phyloP scores from a whole-genome alignment of 2,329 filamentous ascomycete genomes.

The Sporothrix schenckii region DNA sequence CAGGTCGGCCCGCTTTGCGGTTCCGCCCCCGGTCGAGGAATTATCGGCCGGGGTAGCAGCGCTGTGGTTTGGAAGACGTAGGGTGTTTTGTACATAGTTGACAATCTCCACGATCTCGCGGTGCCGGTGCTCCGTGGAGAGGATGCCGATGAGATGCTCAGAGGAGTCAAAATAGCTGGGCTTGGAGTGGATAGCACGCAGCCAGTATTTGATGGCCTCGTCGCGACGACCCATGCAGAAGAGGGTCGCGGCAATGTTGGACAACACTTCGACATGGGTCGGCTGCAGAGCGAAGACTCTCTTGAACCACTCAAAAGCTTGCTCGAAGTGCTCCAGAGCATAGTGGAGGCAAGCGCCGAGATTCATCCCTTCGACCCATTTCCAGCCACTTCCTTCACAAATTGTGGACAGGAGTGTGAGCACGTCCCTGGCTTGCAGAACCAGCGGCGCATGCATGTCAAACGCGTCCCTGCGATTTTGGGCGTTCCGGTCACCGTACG shows the following conservation, averaged over 20 bases:
- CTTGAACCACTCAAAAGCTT: slow-evolving; percentile 74
- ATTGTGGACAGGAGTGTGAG: slow-evolving; percentile 72
- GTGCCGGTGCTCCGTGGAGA: slow-evolving; percentile 79
- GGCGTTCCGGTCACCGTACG: slow-evolving; percentile 32
- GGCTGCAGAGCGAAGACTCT: slow-evolving; percentile 61
- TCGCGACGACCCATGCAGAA: slow-evolving; percentile 79
- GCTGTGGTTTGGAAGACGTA: slow-evolving; percentile 52
- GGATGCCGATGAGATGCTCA: slow-evolving; percentile 85
- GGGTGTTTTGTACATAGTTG: slow-evolving; percentile 74
- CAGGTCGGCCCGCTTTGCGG: not conserved
- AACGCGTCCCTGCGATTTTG: slow-evolving; percentile 34
- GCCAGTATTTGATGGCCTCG: slow-evolving; percentile 86
- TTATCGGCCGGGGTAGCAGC: slow-evolving; percentile 16
- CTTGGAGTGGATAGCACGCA: slow-evolving; percentile 76
- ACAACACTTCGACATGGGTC: slow-evolving; percentile 85
- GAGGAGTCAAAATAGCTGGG: slow-evolving; percentile 93
- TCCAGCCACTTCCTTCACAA: slow-evolving; percentile 79
- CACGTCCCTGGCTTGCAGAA: slow-evolving; percentile 64
- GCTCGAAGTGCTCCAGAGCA: slow-evolving; percentile 80
- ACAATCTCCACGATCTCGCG: slow-evolving; percentile 87
- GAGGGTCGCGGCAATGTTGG: slow-evolving; percentile 87
- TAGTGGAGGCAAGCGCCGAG: slow-evolving; percentile 91
- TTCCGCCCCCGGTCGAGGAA: not conserved
- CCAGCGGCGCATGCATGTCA: slow-evolving; percentile 44
- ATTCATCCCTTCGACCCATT: slow-evolving; percentile 91